Evolutionary conservation across 352 stramenopile genomes (phyloP).

Genomic region (Pythium dissimile): DNA sequence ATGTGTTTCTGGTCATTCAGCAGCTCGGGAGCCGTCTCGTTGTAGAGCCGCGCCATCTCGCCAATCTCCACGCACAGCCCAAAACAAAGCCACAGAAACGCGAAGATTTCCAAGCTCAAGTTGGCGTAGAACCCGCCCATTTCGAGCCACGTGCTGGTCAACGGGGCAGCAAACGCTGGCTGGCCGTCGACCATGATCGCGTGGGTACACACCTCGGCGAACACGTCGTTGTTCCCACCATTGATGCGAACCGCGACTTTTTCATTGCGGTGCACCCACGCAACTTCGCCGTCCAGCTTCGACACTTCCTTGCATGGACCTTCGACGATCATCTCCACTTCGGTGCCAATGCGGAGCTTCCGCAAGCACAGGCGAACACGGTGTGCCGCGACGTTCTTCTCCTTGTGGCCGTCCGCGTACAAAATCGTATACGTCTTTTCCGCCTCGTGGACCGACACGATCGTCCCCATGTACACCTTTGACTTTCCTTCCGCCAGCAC

Average conservation of each 20-base stretch:
- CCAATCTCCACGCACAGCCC: conserved; percentile 54
- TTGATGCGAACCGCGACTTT: conserved; percentile 61
- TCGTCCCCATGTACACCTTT: conserved; percentile 44
- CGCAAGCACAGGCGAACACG: conserved; percentile 54
- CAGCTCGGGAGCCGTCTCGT: conserved; percentile 25
- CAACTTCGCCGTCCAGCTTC: conserved; percentile 63
- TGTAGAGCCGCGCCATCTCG: conserved; percentile 39
- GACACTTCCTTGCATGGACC: conserved; percentile 69
- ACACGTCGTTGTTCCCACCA: conserved; percentile 63
- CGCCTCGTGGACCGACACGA: conserved; percentile 37
- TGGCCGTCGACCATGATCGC: conserved; percentile 62
- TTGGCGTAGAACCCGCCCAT: conserved; percentile 58
- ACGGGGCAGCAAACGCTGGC: conserved; percentile 51
- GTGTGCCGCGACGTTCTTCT: conserved; percentile 48
- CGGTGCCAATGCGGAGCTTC: conserved; percentile 50
- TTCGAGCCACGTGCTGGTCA: conserved; percentile 66
- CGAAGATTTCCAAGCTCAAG: conserved; percentile 34
- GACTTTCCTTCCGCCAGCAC: conserved; percentile 30
- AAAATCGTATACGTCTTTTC: conserved; percentile 50
- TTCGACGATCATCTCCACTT: conserved; percentile 74
- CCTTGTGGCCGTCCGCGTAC: conserved; percentile 56
- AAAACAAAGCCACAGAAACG: conserved; percentile 61
- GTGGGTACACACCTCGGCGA: conserved; percentile 60
- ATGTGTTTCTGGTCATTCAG: conserved; percentile 32
- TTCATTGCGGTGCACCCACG: conserved; percentile 70